Evolutionary conservation across 106 monocot species (phyloP), one percentile per base, ranked within the genome.

Genomic region (Allium fistulosum): DNA sequence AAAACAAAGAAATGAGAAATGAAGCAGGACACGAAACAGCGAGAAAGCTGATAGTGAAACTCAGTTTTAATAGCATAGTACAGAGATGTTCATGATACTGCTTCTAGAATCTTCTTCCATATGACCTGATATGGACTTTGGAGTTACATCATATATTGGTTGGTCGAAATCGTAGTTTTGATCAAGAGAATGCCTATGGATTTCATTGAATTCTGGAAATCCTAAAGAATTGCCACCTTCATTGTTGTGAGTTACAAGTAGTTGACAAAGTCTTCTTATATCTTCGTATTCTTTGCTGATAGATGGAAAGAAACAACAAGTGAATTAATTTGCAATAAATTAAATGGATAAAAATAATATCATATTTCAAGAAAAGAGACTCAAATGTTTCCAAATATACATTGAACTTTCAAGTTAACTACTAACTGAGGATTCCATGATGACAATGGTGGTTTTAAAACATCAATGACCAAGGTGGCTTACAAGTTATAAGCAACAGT

Each of bases 271-370:
- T 59, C 66, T 70, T 71, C 90, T 87, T 69, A 94, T 50, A 61
- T 76, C 78, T 58, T 78, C 82, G 55, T 90, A 94, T 63, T 85
- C 85, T 79, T 85, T 85, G 72, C 94, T 94, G 80, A 74, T 72
- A 28, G 48, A 11, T 14, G 11, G 57, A 70, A 9, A 48, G 46
- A 52, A 26, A 9, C 69, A 68, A 65, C 8, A 47, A 7, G 15
- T 63, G 16, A 12, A 49, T 16, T 48, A 17, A 10, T 50, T 50
- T 50, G 18, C 17, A 10, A 65, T 50, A 49, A 28, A 8, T 12
- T 28, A 61, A 27, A 7, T 58, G 58, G 10, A 14, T 7, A 61
- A 27, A 22, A 27, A 61, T 37, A 61, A 10, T 28, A 27, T 11
- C 61, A 61, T 27, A 61, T 37, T 11, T 28, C 22, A 27, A 28